A percentile compares a stretch with the other conserved stretches of the same genome.
Evolutionary conservation across 2,329 filamentous ascomycete species (phyloP).

Genomic region (Juglanconis juglandina): DNA sequence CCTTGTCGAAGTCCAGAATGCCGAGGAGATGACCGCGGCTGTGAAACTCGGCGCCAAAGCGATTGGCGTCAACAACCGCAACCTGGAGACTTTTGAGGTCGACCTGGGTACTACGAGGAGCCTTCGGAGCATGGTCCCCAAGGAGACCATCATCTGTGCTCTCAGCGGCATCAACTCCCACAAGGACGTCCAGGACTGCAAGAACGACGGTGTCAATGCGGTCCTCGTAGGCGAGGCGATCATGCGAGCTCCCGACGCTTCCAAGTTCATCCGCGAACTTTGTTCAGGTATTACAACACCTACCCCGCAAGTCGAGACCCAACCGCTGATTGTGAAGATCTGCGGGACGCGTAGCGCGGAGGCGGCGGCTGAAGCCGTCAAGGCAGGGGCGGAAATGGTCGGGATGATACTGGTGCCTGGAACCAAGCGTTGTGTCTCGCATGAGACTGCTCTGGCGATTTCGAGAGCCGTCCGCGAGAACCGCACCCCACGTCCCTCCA

Average conservation of each 20-base stretch:
- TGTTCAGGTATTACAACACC: conserved; percentile 56
- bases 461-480: conserved; percentile 68
- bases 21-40: conserved; percentile 86
- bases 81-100: conserved; percentile 94
- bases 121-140: conserved; percentile 79
- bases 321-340: conserved; percentile 77
- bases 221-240: conserved; percentile 93
- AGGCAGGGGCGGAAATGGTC: conserved; percentile 85
- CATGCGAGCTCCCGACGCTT: conserved; percentile 84
- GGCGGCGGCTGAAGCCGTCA: conserved; percentile 74
- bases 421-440: conserved; percentile 73
- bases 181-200: conserved; percentile 83
- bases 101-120: conserved; percentile 89
- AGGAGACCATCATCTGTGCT: conserved; percentile 84
- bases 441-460: conserved; percentile 76
- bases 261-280: conserved; percentile 77
- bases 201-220: conserved; percentile 84
- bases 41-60: conserved; percentile 83
- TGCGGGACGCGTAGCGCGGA: conserved; percentile 85
- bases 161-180: conserved; percentile 90
- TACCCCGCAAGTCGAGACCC: conserved; percentile 32
- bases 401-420: conserved; percentile 88
- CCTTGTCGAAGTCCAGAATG: conserved; percentile 91
- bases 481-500: conserved; percentile 9
- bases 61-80: conserved; percentile 96